Evolutionary conservation across 169 alveolate genomes (phyloP), one percentile per base, ranked within the genome.

Genomic region (Eimeria zaria): DNA sequence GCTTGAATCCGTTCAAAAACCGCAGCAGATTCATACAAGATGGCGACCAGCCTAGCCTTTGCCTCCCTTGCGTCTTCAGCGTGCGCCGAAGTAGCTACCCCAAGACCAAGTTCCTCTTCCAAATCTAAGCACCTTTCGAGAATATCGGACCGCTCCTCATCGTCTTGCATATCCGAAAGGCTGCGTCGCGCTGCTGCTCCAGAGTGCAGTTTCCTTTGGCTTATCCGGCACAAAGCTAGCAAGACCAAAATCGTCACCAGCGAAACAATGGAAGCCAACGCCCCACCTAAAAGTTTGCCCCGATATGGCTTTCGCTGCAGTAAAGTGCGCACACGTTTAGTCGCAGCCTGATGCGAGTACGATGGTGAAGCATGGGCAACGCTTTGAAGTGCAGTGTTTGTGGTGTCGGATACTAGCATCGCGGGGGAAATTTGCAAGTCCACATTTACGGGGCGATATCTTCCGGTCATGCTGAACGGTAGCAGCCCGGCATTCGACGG

Each of bases 1-100:
- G 24, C 55, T 14, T 33, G 53, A 0, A 18, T 36, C 83, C 83
- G 83, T 39, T 73, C 83, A 12, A 73, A 36, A 0, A n/a, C 55
- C 30, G 46, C 83, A 16, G 83, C 83, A 73, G 83, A 73, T 16
- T 73, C 83, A 20, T 73, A 16, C 16, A 73, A 41, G 55, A 73
- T 73, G 33, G 48, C 46, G 53, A 39, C 46, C 9, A 39, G 51
- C 83, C 83, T 73, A 73, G 83, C 53, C 39, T 73, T 16, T 41
- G 51, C 30, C 12, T 16, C 53, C 9, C 33, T 41, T n/a, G 53
- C 51, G 33, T 36, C 83, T 41, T 73, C 83, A 22, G 11, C 53
- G 9, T 39, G 55, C 51, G 33, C 51, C 22, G 83, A 41, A 22
- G 33, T 30, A 11, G n/a, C 83, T 39, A 8, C 14, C 46, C 33